These are phyloP conservation scores for Arabidopsis arenosa DNA, from an alignment of 345 rosid species.

Conservation along the genomic window DNA sequence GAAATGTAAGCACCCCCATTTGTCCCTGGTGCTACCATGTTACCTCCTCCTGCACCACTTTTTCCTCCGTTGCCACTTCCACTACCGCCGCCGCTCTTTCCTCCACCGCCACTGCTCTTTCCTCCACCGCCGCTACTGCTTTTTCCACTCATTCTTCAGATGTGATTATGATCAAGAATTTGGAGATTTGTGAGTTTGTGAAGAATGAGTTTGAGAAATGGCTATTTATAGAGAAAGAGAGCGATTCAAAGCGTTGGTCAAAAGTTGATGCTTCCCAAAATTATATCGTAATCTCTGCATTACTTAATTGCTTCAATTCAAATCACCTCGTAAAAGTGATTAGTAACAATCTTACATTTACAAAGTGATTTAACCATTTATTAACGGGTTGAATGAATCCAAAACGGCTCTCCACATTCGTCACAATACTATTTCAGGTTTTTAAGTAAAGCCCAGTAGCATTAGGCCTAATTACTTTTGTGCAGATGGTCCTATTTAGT, in stretches of 20 bases:
- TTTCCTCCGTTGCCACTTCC: neutral
- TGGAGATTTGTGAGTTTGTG: neutral
- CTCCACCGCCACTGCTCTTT: neutral
- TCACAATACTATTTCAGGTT: neutral
- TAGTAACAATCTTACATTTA: slow-evolving; percentile 8
- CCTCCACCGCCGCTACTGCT: neutral
- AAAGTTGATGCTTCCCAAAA: slow-evolving; percentile 22
- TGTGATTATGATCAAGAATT: neutral
- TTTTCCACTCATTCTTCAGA: slow-evolving; percentile 26
- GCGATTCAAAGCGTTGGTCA: neutral
- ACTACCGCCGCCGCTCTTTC: neutral
- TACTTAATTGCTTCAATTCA: neutral
- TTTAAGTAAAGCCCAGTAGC: neutral
- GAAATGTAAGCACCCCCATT: slow-evolving; percentile 13
- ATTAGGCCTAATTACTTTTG: neutral
- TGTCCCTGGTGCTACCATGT: slow-evolving; percentile 32
- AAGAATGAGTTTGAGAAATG: neutral
- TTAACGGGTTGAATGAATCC: neutral
- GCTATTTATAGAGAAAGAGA: slow-evolving; percentile 17
- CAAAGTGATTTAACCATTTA: slow-evolving; percentile 16
- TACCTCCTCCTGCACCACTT: neutral
- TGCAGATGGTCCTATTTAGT: neutral
- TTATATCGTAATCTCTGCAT: slow-evolving; percentile 2
- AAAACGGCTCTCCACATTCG: neutral
- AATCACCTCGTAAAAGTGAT: slow-evolving; percentile 17